Conservation (phyloP, 2,329 filamentous ascomycete genomes). For the Ceratocystis ficicola region DNA sequence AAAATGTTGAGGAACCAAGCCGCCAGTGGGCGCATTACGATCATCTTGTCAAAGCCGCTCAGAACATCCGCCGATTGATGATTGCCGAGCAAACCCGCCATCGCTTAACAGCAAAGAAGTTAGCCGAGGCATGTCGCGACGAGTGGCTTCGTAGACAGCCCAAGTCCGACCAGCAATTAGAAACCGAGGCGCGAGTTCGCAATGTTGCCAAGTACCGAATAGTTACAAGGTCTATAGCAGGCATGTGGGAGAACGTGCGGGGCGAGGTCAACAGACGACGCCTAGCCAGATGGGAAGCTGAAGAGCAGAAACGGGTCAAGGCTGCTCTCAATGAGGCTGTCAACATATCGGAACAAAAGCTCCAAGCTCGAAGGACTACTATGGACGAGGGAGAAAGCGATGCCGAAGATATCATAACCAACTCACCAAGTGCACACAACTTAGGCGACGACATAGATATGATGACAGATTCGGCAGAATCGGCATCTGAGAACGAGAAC, state of each 20-base stretch:
- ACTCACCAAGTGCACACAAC: neutral
- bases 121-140: conserved; percentile 67
- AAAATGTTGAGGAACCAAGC: conserved; percentile 58
- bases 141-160: conserved; percentile 63
- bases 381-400: conserved; percentile 40
- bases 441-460: conserved; percentile 34
- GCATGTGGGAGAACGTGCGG: conserved; percentile 54
- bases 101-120: conserved; percentile 59
- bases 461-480: conserved; percentile 27
- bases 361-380: conserved; percentile 42
- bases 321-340: conserved; percentile 63
- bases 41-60: conserved; percentile 66
- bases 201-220: conserved; percentile 58
- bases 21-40: conserved; percentile 79
- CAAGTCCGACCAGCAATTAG: conserved; percentile 67
- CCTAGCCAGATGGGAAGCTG: conserved; percentile 50
- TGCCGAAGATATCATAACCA: conserved; percentile 30
- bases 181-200: conserved; percentile 60
- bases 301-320: conserved; percentile 51
- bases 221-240: conserved; percentile 46
- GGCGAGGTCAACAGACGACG: conserved; percentile 49
- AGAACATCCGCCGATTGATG: conserved; percentile 71
- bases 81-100: conserved; percentile 68
- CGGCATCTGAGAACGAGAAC: conserved; percentile 27
- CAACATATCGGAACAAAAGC: conserved; percentile 55